phyloP scores from a whole-genome alignment of 805 yeast genomes.

The Yamadazyma laniorum region DNA sequence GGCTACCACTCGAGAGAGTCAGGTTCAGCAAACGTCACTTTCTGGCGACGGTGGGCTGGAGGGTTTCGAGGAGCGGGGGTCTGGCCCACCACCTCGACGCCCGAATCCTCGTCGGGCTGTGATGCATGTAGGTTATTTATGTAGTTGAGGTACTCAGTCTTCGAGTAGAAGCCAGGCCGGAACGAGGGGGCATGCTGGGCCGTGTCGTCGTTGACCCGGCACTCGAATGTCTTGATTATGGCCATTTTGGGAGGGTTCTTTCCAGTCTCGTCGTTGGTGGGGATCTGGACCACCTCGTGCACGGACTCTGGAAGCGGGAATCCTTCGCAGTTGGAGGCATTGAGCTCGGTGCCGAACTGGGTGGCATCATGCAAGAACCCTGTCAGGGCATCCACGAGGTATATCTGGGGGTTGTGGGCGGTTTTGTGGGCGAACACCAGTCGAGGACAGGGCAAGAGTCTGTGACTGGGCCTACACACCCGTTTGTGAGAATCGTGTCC shows the following conservation, averaged over 20 bases:
- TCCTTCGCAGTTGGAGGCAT: slow-evolving; percentile 60
- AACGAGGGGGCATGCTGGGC: not conserved
- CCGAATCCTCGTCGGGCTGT: slow-evolving; percentile 11
- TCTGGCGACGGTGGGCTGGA: not conserved
- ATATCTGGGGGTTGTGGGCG: slow-evolving; percentile 29
- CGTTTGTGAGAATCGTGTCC: slow-evolving; percentile 20
- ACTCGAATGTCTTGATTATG: slow-evolving; percentile 35
- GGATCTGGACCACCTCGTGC: slow-evolving; percentile 60
- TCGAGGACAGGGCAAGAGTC: slow-evolving; percentile 21
- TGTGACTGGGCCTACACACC: slow-evolving; percentile 44
- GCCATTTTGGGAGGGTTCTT: slow-evolving; percentile 32
- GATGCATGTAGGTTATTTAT: slow-evolving; percentile 11
- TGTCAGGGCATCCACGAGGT: slow-evolving; percentile 60
- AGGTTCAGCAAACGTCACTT: slow-evolving; percentile 29
- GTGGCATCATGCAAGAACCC: slow-evolving; percentile 64
- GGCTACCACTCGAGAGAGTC: slow-evolving; percentile 36
- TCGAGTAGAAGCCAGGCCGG: slow-evolving; percentile 30
- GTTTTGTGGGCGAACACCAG: slow-evolving; percentile 28
- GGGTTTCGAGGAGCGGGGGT: not conserved
- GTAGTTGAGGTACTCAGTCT: slow-evolving; percentile 25
- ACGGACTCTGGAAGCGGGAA: slow-evolving; percentile 58
- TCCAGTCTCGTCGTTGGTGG: slow-evolving; percentile 37
- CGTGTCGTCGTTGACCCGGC: slow-evolving; percentile 10
- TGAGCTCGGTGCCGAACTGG: slow-evolving; percentile 65
- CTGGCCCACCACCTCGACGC: slow-evolving; percentile 23